Evolutionary conservation across 176 grass and related monocot species (phyloP).

Genomic region (Canna indica): DNA sequence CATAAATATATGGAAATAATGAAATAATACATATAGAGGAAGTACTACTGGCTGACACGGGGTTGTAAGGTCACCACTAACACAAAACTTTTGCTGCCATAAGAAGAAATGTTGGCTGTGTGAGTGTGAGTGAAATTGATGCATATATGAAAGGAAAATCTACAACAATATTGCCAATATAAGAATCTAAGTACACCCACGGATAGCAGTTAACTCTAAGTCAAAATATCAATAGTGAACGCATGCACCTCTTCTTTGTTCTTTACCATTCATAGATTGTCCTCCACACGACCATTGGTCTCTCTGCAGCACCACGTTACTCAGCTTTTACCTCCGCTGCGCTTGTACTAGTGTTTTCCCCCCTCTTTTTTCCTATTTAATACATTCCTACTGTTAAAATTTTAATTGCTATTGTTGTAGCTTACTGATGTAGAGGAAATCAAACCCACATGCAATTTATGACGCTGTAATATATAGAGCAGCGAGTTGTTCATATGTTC

Average conservation of each 20-base stretch:
- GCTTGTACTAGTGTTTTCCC: neutral
- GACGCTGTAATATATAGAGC: neutral
- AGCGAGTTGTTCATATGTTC: neutral
- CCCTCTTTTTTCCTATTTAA: neutral
- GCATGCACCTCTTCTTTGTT: neutral
- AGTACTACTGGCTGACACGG: neutral
- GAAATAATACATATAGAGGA: neutral
- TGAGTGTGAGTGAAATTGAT: neutral
- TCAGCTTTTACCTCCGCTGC: neutral
- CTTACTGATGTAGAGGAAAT: neutral
- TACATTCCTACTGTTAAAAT: neutral
- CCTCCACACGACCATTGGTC: neutral
- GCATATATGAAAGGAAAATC: neutral
- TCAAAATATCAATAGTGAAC: conserved; percentile 1
- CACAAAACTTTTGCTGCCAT: neutral
- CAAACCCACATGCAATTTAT: neutral
- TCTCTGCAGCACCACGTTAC: neutral
- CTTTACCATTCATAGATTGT: neutral
- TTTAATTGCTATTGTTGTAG: neutral
- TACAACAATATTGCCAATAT: neutral
- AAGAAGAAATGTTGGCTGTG: neutral
- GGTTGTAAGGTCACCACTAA: neutral
- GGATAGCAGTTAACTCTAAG: neutral
- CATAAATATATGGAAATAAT: neutral
- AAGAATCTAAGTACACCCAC: conserved; percentile 3